Evolutionary conservation across 306 rosid genomes (phyloP), one percentile per base, ranked within the genome.

Genomic region (Citrullus amarus): DNA sequence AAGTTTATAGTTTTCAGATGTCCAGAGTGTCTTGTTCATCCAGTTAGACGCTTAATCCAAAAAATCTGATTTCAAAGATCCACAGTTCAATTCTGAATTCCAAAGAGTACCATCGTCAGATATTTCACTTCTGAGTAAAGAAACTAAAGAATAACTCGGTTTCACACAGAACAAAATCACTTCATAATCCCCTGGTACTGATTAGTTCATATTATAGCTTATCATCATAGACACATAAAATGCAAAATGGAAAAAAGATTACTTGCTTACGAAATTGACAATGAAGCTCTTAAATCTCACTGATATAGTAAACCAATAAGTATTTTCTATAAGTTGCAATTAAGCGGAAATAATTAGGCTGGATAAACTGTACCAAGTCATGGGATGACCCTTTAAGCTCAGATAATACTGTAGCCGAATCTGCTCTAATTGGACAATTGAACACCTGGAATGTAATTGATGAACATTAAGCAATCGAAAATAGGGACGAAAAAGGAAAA

Each of bases 381-480:
- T 95, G 99, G 6, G 99, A 95, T 13, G 99, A 91, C 84, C 77
- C 87, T 86, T 91, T 91, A 80, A 95, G 88, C 81, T 88, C 99
- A 77, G 93, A 89, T 82, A 95, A 83, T 72, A 95, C 78, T 63
- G 83, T 53, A 53, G 96, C 99, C 69, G 99, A 95, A 88, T 95
- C 99, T 60, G 90, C 85, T 82, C 99, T 88, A 83, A 95, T 95
- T 77, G 99, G 99, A 88, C 99, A 95, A 79, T 92, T 92, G 63
- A 95, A 92, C 71, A 95, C 99, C 99, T 95, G 86, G 82, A 88
- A 87, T 53, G 60, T n/a, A 84, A 78, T 48, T 48, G 43, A 15
- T 79, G 2, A 12, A 32, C 53, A 10, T 73, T 46, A 68, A 84
- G 81, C 78, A 76, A 69, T 82, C 61, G 80, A 32, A 60, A 75